Evolutionary conservation across 345 rosid genomes (phyloP), one percentile per base, ranked within the genome.

Genomic region (Boechera retrofracta): DNA sequence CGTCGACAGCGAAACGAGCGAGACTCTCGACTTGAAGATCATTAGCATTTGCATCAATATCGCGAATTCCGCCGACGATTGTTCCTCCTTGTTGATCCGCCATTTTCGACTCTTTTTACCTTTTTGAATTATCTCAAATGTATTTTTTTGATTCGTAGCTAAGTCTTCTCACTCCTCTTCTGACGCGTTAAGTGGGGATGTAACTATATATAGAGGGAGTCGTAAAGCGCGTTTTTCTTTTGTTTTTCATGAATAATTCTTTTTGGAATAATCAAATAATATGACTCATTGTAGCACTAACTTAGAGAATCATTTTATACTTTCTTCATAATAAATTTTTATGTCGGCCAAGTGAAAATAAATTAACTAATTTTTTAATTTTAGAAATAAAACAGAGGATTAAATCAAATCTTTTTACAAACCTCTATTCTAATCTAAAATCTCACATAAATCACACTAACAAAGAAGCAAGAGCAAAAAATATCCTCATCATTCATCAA

Each of bases 1-100:
- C 94, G 11, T 93, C 98, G 45, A 93, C 97, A 16, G 98, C 97
- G 64, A 86, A 93, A 68, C 97, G 96, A 75, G 92, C 97, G 5
- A 93, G 97, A 67, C 67, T 61, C 24, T 86, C 91, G 56, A 87
- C 70, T 78, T 89, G 90, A 49, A 84, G 74, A 73, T 85, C 87
- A 81, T 93, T 93, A 36, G 85, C 89, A 9, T 57, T 85, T 59
- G 85, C 78, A 26, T 80, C 81, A 4, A 85, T 76, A 66, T 90
- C 81, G n/a, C 76, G 55, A 16, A 77, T 16, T 24, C 92, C 98
- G 8, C 98, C 98, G n/a, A 52, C 0, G 2, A 41, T 63, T 33
- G 89, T n/a, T 32, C 77, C 75, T 59, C n/a, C 52, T 76, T 73
- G 65, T n/a, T 77, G 71, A 52, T 79, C 82, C 75, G 78, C 76